Percentiles rank a stretch among this genome's conserved stretches.
Evolutionary conservation across 2,329 filamentous ascomycete genomes (phyloP).

Genomic region (Neurospora sp.): DNA sequence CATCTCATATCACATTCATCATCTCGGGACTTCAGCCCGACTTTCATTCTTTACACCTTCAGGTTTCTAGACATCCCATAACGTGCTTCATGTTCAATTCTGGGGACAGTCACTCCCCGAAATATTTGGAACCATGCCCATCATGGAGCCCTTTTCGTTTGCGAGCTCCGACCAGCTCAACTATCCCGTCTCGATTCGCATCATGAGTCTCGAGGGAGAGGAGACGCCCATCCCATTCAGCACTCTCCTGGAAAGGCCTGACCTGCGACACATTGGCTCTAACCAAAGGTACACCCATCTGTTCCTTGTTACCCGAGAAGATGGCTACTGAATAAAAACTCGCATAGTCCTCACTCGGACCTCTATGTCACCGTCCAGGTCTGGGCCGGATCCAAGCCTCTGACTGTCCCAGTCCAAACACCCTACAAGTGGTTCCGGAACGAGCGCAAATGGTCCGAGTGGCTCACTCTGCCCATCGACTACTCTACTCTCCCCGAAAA

Average conservation of each 20-base stretch:
- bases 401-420: slow-evolving; percentile 87
- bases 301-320: background rate
- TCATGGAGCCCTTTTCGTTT: slow-evolving; percentile 94
- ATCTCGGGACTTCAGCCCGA: background rate
- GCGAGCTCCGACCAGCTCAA: slow-evolving; percentile 79
- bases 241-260: slow-evolving; percentile 65
- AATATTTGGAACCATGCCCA: background rate
- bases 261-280: slow-evolving; percentile 79
- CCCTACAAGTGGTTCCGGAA: slow-evolving; percentile 84
- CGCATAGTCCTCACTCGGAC: slow-evolving; percentile 64
- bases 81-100: background rate
- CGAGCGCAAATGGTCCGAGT: slow-evolving; percentile 81
- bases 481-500: slow-evolving; percentile 76
- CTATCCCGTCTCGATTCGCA: slow-evolving; percentile 58
- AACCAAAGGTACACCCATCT: slow-evolving; percentile 54
- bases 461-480: slow-evolving; percentile 78
- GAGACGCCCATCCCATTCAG: slow-evolving; percentile 69
- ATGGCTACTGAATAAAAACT: background rate
- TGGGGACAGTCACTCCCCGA: background rate
- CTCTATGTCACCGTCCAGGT: slow-evolving; percentile 88
- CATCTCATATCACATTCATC: background rate
- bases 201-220: slow-evolving; percentile 68
- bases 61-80: background rate
- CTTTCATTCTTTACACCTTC: background rate
- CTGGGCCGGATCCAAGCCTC: slow-evolving; percentile 90